Conservation (phyloP, 805 yeast species). For the Suhomyces faveliae region DNA sequence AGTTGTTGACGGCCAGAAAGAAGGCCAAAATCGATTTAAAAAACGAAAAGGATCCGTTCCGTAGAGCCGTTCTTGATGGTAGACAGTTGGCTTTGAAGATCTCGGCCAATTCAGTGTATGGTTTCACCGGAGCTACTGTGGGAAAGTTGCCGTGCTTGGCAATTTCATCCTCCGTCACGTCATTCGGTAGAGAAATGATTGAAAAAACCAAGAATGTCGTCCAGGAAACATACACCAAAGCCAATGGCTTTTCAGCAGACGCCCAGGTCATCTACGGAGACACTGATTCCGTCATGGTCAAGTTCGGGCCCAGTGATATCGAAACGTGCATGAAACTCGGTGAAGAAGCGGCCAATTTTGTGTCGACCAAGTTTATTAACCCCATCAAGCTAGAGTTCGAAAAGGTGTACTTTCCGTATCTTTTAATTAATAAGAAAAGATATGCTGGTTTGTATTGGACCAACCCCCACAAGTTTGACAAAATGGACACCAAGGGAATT, state of each 20-base stretch:
- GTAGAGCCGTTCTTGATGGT: slow-evolving; percentile 90
- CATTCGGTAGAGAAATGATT: slow-evolving; percentile 97
- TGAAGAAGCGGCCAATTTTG: slow-evolving; percentile 88
- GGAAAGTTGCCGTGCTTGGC: slow-evolving; percentile 97
- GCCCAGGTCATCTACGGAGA: slow-evolving; percentile 96
- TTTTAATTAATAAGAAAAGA: slow-evolving; percentile 91
- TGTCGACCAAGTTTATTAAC: slow-evolving; percentile 70
- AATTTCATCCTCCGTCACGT: slow-evolving; percentile 91
- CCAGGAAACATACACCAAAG: slow-evolving; percentile 71
- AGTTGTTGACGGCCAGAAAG: slow-evolving; percentile 87
- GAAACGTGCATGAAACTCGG: slow-evolving; percentile 88
- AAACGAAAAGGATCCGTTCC: slow-evolving; percentile 92
- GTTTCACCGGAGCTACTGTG: slow-evolving; percentile 98
- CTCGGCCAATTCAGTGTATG: slow-evolving; percentile 97
- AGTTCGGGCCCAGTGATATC: slow-evolving; percentile 81
- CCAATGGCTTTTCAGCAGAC: slow-evolving; percentile 81
- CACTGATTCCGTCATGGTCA: slow-evolving; percentile 99
- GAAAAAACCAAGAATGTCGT: slow-evolving; percentile 87
- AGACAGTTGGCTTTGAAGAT: slow-evolving; percentile 94
- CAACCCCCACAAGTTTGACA: slow-evolving; percentile 83
- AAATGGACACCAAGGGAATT: slow-evolving; percentile 97
- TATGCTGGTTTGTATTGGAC: slow-evolving; percentile 99
- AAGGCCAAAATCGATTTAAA: slow-evolving; percentile 87
- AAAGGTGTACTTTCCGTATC: slow-evolving; percentile 92
- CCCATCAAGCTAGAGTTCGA: slow-evolving; percentile 97